Conservation (phyloP, 306 rosid genomes). For the Trichosanthes truncata region DNA sequence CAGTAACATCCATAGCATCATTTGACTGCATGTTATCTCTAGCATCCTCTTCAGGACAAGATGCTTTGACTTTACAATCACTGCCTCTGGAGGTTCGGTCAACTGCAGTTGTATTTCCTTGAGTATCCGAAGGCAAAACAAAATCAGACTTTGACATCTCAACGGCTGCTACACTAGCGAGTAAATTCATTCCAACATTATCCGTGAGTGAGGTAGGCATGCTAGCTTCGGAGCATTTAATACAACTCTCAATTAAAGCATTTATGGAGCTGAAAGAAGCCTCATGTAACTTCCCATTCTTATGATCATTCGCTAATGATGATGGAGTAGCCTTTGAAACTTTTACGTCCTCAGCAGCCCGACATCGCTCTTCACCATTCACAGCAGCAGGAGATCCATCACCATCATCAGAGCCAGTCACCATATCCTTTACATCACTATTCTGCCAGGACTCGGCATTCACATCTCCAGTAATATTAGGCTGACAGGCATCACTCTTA, state of each 20-base stretch:
- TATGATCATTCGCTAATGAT: slow-evolving; percentile 37
- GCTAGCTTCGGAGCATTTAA: slow-evolving; percentile 55
- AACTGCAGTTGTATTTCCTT: slow-evolving; percentile 30
- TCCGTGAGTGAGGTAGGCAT: slow-evolving; percentile 44
- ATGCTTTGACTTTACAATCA: slow-evolving; percentile 33
- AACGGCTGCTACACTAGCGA: slow-evolving; percentile 81
- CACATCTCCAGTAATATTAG: slow-evolving; percentile 28
- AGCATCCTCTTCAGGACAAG: slow-evolving; percentile 26
- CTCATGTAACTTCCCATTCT: slow-evolving; percentile 42
- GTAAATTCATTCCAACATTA: slow-evolving; percentile 75
- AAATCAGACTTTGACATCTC: slow-evolving; percentile 61
- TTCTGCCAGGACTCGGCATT: slow-evolving; percentile 41
- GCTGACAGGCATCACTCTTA: slow-evolving; percentile 37
- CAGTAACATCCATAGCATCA: slow-evolving; percentile 17
- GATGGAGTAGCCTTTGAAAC: slow-evolving; percentile 32
- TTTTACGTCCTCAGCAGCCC: slow-evolving; percentile 32
- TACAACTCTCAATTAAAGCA: slow-evolving; percentile 84
- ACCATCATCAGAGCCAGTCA: slow-evolving; percentile 38
- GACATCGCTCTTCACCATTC: slow-evolving; percentile 32
- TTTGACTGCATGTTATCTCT: slow-evolving; percentile 21
- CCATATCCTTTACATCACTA: slow-evolving; percentile 32
- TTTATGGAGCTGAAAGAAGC: slow-evolving; percentile 67
- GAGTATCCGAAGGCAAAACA: slow-evolving; percentile 43
- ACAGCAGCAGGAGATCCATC: slow-evolving; percentile 35
- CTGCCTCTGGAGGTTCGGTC: slow-evolving; percentile 32